These are phyloP conservation scores for Hymenochaete sp. DNA, from an alignment of 1,284 basidiomycete genomes.

Conservation along the genomic window DNA sequence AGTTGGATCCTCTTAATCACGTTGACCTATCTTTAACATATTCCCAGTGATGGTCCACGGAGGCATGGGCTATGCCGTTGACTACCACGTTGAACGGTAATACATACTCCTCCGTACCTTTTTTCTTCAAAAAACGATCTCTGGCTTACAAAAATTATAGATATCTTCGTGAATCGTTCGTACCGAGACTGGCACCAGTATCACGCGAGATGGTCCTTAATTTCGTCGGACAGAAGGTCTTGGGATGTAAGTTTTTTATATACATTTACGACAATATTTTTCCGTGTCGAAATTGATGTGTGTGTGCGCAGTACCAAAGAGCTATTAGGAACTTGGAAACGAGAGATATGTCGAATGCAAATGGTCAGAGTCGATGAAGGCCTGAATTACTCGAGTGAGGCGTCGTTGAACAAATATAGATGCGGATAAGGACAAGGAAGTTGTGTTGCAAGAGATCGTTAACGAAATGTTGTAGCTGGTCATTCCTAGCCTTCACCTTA, in stretches of 20 bases:
- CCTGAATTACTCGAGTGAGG: too few species aligned
- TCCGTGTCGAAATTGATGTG: too few species aligned
- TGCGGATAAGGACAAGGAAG: too few species aligned
- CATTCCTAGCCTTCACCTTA: too few species aligned
- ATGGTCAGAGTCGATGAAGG: too few species aligned
- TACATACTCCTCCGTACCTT: not conserved
- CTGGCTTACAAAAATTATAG: slow-evolving; percentile 2
- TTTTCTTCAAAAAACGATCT: not conserved
- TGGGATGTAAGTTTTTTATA: slow-evolving; percentile 13
- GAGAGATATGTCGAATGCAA: too few species aligned
- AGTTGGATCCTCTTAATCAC: not conserved
- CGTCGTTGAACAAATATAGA: too few species aligned
- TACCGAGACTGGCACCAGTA: slow-evolving; percentile 25
- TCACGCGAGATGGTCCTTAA: slow-evolving; percentile 27
- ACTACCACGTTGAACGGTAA: slow-evolving; percentile 22
- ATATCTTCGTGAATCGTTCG: slow-evolving; percentile 24
- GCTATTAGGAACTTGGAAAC: too few species aligned
- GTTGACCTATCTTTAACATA: not conserved
- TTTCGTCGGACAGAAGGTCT: slow-evolving; percentile 15
- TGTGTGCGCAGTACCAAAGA: too few species aligned
- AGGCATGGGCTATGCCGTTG: slow-evolving; percentile 26
- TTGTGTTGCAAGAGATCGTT: too few species aligned
- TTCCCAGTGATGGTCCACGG: slow-evolving; percentile 23
- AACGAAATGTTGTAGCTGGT: too few species aligned
- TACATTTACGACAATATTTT: too few species aligned